These are phyloP conservation scores for Saccharomyces hybrid DNA, from an alignment of 1,139 yeast genomes.

Conservation along the genomic window DNA sequence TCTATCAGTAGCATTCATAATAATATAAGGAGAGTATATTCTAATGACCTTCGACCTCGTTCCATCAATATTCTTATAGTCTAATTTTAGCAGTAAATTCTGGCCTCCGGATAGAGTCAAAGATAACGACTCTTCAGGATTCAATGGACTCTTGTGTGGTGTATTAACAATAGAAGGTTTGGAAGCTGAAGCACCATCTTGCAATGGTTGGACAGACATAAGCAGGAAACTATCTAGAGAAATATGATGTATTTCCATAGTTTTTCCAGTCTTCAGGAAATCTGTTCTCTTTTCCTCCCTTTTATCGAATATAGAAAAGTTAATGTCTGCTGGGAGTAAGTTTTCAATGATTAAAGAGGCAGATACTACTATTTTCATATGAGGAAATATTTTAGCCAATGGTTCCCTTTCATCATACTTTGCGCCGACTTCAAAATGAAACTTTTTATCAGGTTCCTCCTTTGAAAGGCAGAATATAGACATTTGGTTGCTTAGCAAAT, in stretches of 20 bases:
- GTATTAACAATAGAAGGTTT: conserved; percentile 77
- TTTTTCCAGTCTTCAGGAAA: conserved; percentile 52
- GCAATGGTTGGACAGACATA: conserved; percentile 55
- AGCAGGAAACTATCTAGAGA: conserved; percentile 63
- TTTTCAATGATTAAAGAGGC: conserved; percentile 88
- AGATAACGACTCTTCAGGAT: conserved; percentile 45
- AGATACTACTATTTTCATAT: conserved; percentile 66
- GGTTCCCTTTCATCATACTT: conserved; percentile 57
- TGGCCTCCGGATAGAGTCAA: conserved; percentile 59
- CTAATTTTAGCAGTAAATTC: conserved; percentile 52
- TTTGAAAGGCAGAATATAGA: conserved; percentile 54
- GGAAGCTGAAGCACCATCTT: conserved; percentile 58
- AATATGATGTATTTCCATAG: conserved; percentile 72
- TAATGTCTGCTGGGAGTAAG: conserved; percentile 72
- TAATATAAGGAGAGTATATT: conserved; percentile 77
- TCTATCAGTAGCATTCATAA: conserved; percentile 72
- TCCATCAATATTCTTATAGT: conserved; percentile 45
- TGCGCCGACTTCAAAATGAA: conserved; percentile 72
- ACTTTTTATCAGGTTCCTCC: conserved; percentile 37
- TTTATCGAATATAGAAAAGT: conserved; percentile 72
- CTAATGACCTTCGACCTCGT: conserved; percentile 53
- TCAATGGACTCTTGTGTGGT: conserved; percentile 46
- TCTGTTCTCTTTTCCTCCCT: conserved; percentile 65
- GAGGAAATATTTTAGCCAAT: conserved; percentile 71
- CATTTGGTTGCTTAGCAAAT: conserved; percentile 44